Evolutionary conservation across 2,329 filamentous ascomycete genomes (phyloP).

Genomic region (Paraphoma chrysanthemicola): DNA sequence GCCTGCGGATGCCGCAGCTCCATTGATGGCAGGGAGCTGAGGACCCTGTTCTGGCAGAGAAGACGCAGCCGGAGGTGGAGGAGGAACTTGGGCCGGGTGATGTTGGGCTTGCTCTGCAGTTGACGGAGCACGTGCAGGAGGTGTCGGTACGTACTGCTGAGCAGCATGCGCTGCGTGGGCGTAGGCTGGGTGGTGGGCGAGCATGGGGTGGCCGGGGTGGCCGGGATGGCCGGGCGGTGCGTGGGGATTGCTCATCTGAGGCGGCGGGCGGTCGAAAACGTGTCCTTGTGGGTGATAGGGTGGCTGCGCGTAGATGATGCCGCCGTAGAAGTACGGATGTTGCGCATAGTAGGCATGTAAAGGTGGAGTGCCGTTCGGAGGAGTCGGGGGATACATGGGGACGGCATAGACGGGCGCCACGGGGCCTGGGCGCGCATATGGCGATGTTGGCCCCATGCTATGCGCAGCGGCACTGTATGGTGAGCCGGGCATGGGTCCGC

Average conservation of each 20-base stretch:
- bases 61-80: conserved; percentile 25
- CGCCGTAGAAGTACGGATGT: conserved; percentile 39
- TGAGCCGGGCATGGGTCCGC: conserved; percentile 70
- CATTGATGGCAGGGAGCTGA: conserved; percentile 45
- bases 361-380: conserved; percentile 51
- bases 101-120: conserved; percentile 49
- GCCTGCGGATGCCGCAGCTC: conserved; percentile 23
- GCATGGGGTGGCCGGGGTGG: conserved; percentile 34
- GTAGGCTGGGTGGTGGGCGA: conserved; percentile 37
- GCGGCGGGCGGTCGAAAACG: conserved; percentile 46
- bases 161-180: conserved; percentile 38
- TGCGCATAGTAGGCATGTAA: conserved; percentile 49
- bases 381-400: conserved; percentile 50
- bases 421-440: conserved; percentile 53
- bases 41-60: conserved; percentile 42
- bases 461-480: conserved; percentile 61
- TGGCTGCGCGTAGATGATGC: conserved; percentile 43
- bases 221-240: conserved; percentile 36
- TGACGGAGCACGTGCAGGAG: conserved; percentile 51
- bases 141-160: conserved; percentile 45
- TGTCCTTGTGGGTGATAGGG: conserved; percentile 36
- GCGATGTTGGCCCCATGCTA: conserved; percentile 62
- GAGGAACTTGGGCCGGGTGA: conserved; percentile 43
- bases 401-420: conserved; percentile 51
- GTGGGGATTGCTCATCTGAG: conserved; percentile 48